Base-by-base conservation (phyloP, 2,329 filamentous ascomycete genomes). In the Samsoniella hepiali region DNA sequence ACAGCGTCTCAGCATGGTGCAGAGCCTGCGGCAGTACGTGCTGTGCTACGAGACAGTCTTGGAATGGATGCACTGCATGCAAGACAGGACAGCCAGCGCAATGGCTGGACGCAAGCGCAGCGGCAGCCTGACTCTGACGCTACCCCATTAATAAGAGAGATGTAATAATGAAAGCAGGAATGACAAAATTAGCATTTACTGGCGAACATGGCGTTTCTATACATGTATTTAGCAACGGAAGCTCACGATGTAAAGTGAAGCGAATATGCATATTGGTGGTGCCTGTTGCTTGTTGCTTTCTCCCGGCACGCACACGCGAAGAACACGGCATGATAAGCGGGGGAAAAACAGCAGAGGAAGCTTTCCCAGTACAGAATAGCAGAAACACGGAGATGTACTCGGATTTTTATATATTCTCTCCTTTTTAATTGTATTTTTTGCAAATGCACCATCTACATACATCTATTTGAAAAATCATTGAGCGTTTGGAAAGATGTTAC, bases 1-100 rank as follows among this genome's bases (percentile, higher is more conserved):
- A 56, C 95, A 99, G 78, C 82, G 95, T 67, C 78, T 97, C 27
- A 97, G 93, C 76, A 99, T 98, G 93, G 94, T 99, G 50, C 95
- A 98, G 76, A 97, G 90, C 70, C 78, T 98, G 64, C 83, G 91
- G 65, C 95, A 99, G 74, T 98, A 90, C 77, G 94, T 97, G 57
- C 85, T 99, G 40, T 99, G 95, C 75, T 99, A 99, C 75, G 95
- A 99, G 79, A 96, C 91, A 47, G 84, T 98, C 7, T 79, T 96
- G 62, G 94, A 98, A 76, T 99, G 94, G 93, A 76, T 95, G 34
- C 78, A 76, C 69, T 76, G 83, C 66, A 69, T 80, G 45, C 78
- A 85, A 61, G 81, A 76, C 36, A 58, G 65, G 54, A 58, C 65
- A 58, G 34, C 57, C 10, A 45, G 29, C 27, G 27, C 45, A 15